Evolutionary conservation across 768 basidiomycete genomes (phyloP), one percentile per base, ranked within the genome.

Genomic region (Lentinula guzmanii): DNA sequence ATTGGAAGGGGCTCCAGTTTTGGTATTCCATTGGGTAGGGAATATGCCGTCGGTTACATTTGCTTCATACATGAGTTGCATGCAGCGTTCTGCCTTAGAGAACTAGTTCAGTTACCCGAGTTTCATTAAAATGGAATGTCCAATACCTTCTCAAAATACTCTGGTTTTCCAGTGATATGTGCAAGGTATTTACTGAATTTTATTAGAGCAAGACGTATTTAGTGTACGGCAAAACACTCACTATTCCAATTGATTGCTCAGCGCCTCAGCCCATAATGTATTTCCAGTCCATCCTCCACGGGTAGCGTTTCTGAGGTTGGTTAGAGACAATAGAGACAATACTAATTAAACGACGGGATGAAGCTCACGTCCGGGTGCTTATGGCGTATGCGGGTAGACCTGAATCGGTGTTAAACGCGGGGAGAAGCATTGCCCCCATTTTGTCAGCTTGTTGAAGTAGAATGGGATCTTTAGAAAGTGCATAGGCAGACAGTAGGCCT

Each of bases 401-500:
- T 0, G 80, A 79, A 0, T 80, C 66, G 0, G 88, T 83, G 28
- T 84, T 75, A 72, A 93, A 90, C 0, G 78, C 86, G 0, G 87
- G 85, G 0, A 90, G 71, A 0, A 94, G 76, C 4, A 80, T 72
- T 31, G 77, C 70, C 0, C 82, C 91, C 2, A 95, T 79, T 61
- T 90, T 86, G 48, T 89, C 83, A 0, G 92, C 89, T 9, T 84
- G 82, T 1, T 74, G 64, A 7, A 90, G 80, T 24, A 89, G 78
- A 5, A 86, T 71, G 0, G 77, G 72, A 42, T 90, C 84, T 0
- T 77, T 76, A 0, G 89, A 87, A 2, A 93, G 78, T n/a, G 90
- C 84, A 69, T 91, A 86, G 0, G 90, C 88, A 15, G 86, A 88
- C 2, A 93, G 77, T 0, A 92, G 72, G 1, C 92, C 91, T 3